phyloP scores from a whole-genome alignment of 352 stramenopile genomes.

The Phytophthora cactorum region DNA sequence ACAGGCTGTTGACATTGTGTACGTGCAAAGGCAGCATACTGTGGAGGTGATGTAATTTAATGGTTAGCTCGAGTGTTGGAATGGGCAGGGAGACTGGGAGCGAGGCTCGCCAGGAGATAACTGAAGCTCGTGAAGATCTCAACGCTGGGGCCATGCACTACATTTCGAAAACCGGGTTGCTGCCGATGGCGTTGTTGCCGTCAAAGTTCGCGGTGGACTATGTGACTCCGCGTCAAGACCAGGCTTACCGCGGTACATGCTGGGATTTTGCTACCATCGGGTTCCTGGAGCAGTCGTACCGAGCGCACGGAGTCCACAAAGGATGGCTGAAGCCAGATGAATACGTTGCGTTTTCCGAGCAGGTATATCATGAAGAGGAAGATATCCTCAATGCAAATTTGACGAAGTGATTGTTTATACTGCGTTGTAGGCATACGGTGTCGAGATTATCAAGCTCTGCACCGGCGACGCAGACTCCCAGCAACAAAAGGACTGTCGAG shows the following conservation, averaged over 20 bases:
- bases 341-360: slow-evolving; percentile 82
- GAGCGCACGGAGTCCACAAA: slow-evolving; percentile 63
- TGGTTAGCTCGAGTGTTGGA: background rate
- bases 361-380: slow-evolving; percentile 36
- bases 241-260: slow-evolving; percentile 78
- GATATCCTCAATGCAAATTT: background rate
- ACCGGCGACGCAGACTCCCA: slow-evolving; percentile 61
- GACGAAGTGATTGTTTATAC: background rate
- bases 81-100: slow-evolving; percentile 21
- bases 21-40: slow-evolving; percentile 13
- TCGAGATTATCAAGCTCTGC: slow-evolving; percentile 76
- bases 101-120: slow-evolving; percentile 20
- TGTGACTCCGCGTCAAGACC: slow-evolving; percentile 77
- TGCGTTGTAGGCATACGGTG: slow-evolving; percentile 61
- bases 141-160: slow-evolving; percentile 11
- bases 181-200: slow-evolving; percentile 74
- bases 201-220: slow-evolving; percentile 85
- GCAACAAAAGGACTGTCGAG: slow-evolving; percentile 74
- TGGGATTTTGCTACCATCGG: slow-evolving; percentile 86
- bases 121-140: slow-evolving; percentile 17
- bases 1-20: slow-evolving; percentile 23
- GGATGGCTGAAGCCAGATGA: slow-evolving; percentile 75
- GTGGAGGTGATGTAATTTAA: background rate
- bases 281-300: slow-evolving; percentile 83
- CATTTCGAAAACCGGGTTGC: slow-evolving; percentile 40